Base-by-base conservation (phyloP, 176 grass and related monocot genomes). In the Canna indica region DNA sequence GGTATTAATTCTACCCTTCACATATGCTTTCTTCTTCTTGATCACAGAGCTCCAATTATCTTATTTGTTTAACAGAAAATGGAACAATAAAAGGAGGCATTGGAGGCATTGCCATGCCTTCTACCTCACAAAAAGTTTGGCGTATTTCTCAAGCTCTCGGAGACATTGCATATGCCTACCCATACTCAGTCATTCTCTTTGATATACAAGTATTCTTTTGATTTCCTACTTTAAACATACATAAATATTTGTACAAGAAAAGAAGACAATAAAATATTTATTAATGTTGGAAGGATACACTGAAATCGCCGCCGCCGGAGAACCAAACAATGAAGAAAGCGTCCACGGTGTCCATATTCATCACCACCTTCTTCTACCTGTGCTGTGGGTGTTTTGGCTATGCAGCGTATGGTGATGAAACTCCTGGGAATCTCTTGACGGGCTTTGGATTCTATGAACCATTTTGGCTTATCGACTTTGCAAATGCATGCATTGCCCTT, bases 331-430 rank as follows among this genome's bases (percentile, higher is more conserved):
- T 95, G 85, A 95, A 87, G 90, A 90, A 79, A 73, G 83, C 86
- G 4, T 84, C 86, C 0, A 76, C 72, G 38, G 75, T 84, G 64
- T 83, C 86, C 3, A 84, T 95, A 71, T 50, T 90, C 8, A 68
- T 90, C 62, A 95, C 86, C 17, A 90, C 86, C 1, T 95, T 87
- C 83, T 95, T 93, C 83, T 93, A 93, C 78, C 82, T 93, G 59
- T 89, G 86, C 70, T 93, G 90, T 44, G 90, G 83, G n/a, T 93
- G 86, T 81, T 93, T 89, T 32, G 90, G 90, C 72, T 93, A 89
- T n/a, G 83, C 90, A 1, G 86, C 86, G 68, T 93, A 89, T 20
- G 90, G 90, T 0, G 79, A 77, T 67, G 77, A 83, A n/a, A 82
- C 86, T 7, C 90, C 86, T 1, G 86, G 90, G 41, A 89, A 93